A percentile compares a stretch with the other conserved stretches of the same genome.
Evolutionary conservation across 805 yeast species (phyloP).

Genomic region (Sugiyamaella lignohabitans): DNA sequence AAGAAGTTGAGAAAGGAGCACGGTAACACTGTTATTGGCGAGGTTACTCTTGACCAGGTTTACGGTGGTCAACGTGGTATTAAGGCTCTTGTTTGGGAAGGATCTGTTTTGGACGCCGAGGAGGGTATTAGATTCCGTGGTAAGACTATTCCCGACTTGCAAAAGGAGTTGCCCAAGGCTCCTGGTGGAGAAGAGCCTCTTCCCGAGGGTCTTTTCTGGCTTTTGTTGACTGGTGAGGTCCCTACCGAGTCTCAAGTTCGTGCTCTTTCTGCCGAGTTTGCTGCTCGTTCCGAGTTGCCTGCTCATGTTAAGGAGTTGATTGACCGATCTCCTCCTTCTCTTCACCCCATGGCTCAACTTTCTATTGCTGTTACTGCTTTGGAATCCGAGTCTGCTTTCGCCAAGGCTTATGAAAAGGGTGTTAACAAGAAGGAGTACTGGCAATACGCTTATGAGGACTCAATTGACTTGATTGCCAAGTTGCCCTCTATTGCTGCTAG

Average conservation of each 20-base stretch:
- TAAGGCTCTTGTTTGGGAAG: conserved; percentile 83
- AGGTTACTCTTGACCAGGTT: conserved; percentile 69
- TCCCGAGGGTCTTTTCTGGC: conserved; percentile 82
- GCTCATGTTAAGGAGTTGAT: conserved; percentile 67
- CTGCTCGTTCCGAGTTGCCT: conserved; percentile 72
- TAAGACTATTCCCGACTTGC: conserved; percentile 73
- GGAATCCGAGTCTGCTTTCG: conserved; percentile 75
- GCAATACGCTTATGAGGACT: conserved; percentile 77
- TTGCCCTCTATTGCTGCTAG: conserved; percentile 74
- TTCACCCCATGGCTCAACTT: conserved; percentile 89
- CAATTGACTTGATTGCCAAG: conserved; percentile 73
- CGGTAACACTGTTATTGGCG: conserved; percentile 73
- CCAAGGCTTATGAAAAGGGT: conserved; percentile 81
- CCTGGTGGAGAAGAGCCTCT: conserved; percentile 59
- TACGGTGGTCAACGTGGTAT: conserved; percentile 92
- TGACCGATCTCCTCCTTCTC: conserved; percentile 65
- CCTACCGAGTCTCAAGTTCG: conserved; percentile 67
- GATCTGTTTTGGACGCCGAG: conserved; percentile 74
- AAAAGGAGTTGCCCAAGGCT: conserved; percentile 66
- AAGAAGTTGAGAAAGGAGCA: conserved; percentile 82
- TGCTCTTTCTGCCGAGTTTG: conserved; percentile 68
- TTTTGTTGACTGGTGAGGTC: conserved; percentile 73
- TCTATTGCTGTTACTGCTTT: conserved; percentile 76
- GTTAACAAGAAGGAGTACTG: conserved; percentile 76
- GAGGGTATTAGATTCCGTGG: conserved; percentile 88